Evolutionary conservation across 495 filamentous ascomycete species (phyloP).

Genomic region (Penicillium mononematosum): DNA sequence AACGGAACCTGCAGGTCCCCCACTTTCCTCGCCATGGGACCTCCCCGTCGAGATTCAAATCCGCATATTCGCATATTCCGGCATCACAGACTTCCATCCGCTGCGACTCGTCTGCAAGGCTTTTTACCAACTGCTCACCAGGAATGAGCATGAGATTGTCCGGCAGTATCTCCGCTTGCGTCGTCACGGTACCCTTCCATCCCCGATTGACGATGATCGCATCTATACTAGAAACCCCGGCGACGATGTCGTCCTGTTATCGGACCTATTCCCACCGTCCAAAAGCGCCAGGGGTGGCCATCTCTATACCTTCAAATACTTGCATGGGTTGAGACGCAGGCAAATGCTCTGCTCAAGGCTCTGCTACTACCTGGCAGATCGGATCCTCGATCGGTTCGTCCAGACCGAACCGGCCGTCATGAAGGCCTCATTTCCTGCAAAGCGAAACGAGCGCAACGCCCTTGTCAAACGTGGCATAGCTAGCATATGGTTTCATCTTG

Average conservation of each 20-base stretch:
- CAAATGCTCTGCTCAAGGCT: slow-evolving; percentile 44
- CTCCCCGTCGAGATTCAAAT: slow-evolving; percentile 49
- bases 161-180: slow-evolving; percentile 46
- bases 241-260: slow-evolving; percentile 48
- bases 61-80: slow-evolving; percentile 45
- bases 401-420: slow-evolving; percentile 33
- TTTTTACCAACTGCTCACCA: slow-evolving; percentile 37
- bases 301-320: slow-evolving; percentile 47
- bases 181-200: slow-evolving; percentile 48
- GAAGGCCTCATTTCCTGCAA: slow-evolving; percentile 35
- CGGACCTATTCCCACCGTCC: slow-evolving; percentile 45
- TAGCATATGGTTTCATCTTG: slow-evolving; percentile 41
- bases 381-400: slow-evolving; percentile 43
- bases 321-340: slow-evolving; percentile 37
- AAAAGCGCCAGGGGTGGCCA: slow-evolving; percentile 47
- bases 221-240: slow-evolving; percentile 46
- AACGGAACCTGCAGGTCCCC: slow-evolving; percentile 12
- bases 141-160: slow-evolving; percentile 43
- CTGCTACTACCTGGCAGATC: slow-evolving; percentile 45
- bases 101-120: slow-evolving; percentile 44
- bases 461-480: slow-evolving; percentile 36
- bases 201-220: slow-evolving; percentile 38
- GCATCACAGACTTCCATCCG: slow-evolving; percentile 36
- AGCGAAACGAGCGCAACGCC: slow-evolving; percentile 31
- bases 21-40: slow-evolving; percentile 39